These are phyloP conservation scores for Vigna mungo DNA, from an alignment of 306 rosid genomes.

Conservation along the genomic window DNA sequence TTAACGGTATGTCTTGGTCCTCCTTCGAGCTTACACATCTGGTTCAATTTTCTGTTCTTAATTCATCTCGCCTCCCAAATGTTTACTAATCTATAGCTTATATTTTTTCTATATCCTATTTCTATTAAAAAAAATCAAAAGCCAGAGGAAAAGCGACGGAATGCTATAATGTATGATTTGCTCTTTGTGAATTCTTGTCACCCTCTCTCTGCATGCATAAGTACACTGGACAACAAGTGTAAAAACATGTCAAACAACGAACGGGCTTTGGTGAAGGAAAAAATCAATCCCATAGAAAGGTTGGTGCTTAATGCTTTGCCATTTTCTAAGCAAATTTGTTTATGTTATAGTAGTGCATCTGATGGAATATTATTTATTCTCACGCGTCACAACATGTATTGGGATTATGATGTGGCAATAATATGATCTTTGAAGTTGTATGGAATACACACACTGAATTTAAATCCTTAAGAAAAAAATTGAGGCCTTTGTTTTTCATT, in stretches of 20 bases:
- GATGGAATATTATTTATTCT: background rate
- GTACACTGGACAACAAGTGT: slow-evolving; percentile 86
- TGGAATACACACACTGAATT: background rate
- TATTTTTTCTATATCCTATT: slow-evolving; percentile 25
- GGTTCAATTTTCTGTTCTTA: background rate
- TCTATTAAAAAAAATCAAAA: slow-evolving; percentile 33
- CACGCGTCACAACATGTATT: background rate
- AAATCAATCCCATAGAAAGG: slow-evolving; percentile 81
- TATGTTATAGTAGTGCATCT: slow-evolving; percentile 25
- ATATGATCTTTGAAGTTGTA: background rate
- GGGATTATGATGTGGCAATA: slow-evolving; percentile 17
- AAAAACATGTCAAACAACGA: slow-evolving; percentile 72
- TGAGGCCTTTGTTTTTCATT: background rate
- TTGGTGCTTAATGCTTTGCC: slow-evolving; percentile 44
- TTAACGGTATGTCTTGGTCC: slow-evolving; percentile 65
- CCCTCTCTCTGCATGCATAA: slow-evolving; percentile 95
- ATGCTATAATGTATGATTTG: slow-evolving; percentile 83
- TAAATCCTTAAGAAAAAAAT: background rate
- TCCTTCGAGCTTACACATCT: slow-evolving; percentile 6
- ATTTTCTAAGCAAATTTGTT: slow-evolving; percentile 23
- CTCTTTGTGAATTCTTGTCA: slow-evolving; percentile 91
- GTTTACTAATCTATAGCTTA: slow-evolving; percentile 25
- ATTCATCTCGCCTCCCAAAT: background rate
- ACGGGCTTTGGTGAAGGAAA: slow-evolving; percentile 78
- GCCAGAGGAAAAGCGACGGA: slow-evolving; percentile 82